These are phyloP conservation scores for Mortierella claussenii DNA, from an alignment of 192 early-diverging fungal genomes.

Conservation along the genomic window DNA sequence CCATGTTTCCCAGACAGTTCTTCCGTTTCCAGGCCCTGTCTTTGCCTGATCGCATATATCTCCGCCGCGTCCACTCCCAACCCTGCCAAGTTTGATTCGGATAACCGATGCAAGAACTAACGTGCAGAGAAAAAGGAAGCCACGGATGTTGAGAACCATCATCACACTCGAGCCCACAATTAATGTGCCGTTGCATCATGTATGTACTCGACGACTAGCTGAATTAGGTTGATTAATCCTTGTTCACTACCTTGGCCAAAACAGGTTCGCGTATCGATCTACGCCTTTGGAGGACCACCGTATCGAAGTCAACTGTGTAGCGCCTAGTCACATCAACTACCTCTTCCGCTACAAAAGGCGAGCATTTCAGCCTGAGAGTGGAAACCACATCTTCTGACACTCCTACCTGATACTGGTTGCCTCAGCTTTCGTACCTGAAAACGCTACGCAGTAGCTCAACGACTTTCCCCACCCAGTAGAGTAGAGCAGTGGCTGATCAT, in stretches of 20 bases:
- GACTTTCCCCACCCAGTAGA: conserved; percentile 64
- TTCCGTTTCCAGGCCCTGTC: conserved; percentile 20
- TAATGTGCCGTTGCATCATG: no score
- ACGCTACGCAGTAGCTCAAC: conserved; percentile 58
- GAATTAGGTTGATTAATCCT: no score
- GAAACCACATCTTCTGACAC: neutral
- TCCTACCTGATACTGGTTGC: no score
- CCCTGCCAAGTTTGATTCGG: conserved; percentile 26
- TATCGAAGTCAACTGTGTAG: conserved; percentile 55
- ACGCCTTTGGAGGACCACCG: conserved; percentile 31
- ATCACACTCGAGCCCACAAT: no score
- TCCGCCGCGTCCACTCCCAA: conserved; percentile 11
- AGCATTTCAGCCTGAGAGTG: neutral
- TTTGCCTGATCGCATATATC: conserved; percentile 3
- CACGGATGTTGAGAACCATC: no score
- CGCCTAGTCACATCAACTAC: conserved; percentile 62
- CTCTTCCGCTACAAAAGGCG: conserved; percentile 39
- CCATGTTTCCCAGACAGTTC: conserved; percentile 17
- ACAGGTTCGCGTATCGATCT: conserved; percentile 42
- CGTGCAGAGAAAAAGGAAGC: neutral
- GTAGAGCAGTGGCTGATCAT: conserved; percentile 65
- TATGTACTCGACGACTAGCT: no score
- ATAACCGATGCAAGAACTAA: conserved; percentile 29
- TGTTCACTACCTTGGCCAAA: conserved; percentile 29
- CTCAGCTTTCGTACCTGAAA: conserved; percentile 51